Conservation (phyloP, 2,329 filamentous ascomycete genomes). For the Aspergillus vadensis region DNA sequence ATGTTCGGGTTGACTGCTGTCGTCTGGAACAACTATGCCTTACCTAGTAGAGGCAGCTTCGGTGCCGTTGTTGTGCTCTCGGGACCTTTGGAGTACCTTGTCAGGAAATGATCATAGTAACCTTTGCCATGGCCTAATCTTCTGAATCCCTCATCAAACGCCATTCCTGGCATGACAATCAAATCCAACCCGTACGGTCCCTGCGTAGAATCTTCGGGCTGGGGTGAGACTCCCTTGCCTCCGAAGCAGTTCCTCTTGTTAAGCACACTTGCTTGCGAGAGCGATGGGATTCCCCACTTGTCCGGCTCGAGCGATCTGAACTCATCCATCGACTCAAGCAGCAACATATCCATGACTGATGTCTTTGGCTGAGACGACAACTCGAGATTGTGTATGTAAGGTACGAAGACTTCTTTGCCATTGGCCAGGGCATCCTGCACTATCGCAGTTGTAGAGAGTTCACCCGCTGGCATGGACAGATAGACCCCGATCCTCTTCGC, state of each 20-base stretch:
- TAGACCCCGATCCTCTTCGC: conserved; percentile 82
- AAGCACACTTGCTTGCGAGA: conserved; percentile 65
- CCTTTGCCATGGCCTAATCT: conserved; percentile 92
- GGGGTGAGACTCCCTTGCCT: conserved; percentile 50
- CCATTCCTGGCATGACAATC: conserved; percentile 88
- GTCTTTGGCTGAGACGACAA: conserved; percentile 47
- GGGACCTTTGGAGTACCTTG: conserved; percentile 63
- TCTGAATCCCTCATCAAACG: conserved; percentile 75
- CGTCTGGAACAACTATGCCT: conserved; percentile 29
- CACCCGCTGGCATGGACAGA: conserved; percentile 85
- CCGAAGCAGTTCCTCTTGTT: conserved; percentile 74
- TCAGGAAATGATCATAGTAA: conserved; percentile 93
- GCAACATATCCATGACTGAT: conserved; percentile 95
- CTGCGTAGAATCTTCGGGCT: conserved; percentile 20
- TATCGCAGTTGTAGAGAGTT: conserved; percentile 81
- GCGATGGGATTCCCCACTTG: conserved; percentile 92
- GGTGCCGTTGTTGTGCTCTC: conserved; percentile 32
- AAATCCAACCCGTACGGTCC: conserved; percentile 66
- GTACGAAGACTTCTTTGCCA: conserved; percentile 88
- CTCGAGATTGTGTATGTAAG: conserved; percentile 73
- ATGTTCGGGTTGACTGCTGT: conserved; percentile 12
- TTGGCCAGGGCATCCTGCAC: conserved; percentile 74
- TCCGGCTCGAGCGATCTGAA: conserved; percentile 76
- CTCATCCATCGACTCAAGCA: conserved; percentile 70
- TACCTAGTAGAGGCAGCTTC: conserved; percentile 62